Evolutionary conservation across 2,329 filamentous ascomycete species (phyloP), one percentile per base, ranked within the genome.

Genomic region (Ceratocystis papillata): DNA sequence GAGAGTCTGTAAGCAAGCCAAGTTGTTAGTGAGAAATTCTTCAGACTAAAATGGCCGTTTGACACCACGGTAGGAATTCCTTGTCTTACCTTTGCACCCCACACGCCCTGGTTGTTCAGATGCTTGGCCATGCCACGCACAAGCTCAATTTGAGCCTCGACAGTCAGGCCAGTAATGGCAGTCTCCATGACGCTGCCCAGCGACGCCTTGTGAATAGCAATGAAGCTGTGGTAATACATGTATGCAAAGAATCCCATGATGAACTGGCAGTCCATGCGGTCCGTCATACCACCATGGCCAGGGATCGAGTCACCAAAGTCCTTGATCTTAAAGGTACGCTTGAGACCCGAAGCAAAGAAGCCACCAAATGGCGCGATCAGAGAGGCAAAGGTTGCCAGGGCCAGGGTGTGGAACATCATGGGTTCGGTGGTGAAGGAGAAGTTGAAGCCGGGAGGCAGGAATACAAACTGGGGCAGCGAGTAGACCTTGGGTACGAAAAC

Each of bases 271-370:
- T 99, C 94, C 93, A 99, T 97, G 69, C 94, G 89, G 75, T 99
- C 94, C 17, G 94, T 99, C 79, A 99, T 97, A 71, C 94, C 94
- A 68, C 94, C 94, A 73, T 99, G 94, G 25, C 94, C 94, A 1
- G 94, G 94, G 71, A 99, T 99, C 1, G 91, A 96, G 76, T 99
- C 90, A 71, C 94, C 94, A 78, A 99, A 99, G 78, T 99, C 94
- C 81, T 99, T 99, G 81, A 99, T 95, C 79, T 99, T 97, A 80
- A 99, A 99, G 3, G 93, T 96, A 37, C 94, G 89, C 83, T 99
- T 99, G 67, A 99, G 83, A 0, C 94, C 94, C 1, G 92, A 96
- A 3, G 94, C 94, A 74, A 99, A 99, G 83, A 99, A 99, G 37
- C 94, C 94, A 66, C 94, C 94, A 73, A 99, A 99, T 2, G 94